phyloP scores from a whole-genome alignment of 116 monocot species.

The Papilionanthe hybrid region DNA sequence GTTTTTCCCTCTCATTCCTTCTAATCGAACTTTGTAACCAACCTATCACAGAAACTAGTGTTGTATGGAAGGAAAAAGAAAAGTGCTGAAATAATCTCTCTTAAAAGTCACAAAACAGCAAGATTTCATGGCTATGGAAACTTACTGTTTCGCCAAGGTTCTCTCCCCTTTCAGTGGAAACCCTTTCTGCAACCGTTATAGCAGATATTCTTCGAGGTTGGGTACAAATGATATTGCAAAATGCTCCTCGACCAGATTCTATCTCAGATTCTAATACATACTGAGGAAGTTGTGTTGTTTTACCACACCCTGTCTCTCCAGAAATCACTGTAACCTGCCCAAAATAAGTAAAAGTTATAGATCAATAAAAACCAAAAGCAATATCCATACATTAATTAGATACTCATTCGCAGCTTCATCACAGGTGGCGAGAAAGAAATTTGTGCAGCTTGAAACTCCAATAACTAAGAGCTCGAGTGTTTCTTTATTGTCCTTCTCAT shows the following conservation, averaged over 20 bases:
- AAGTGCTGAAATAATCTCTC: slow-evolving; percentile 10
- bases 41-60: slow-evolving; percentile 61
- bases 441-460: neutral
- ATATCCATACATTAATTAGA: slow-evolving; percentile 11
- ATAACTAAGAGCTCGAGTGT: neutral
- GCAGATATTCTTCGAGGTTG: slow-evolving; percentile 99
- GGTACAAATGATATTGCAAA: slow-evolving; percentile 96
- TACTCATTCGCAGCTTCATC: slow-evolving; percentile 3
- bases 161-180: slow-evolving; percentile 93
- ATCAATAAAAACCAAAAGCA: neutral
- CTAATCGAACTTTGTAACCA: slow-evolving; percentile 98
- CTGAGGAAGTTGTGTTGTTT: slow-evolving; percentile 98
- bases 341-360: slow-evolving; percentile 6
- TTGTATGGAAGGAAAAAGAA: slow-evolving; percentile 35
- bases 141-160: slow-evolving; percentile 90
- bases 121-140: neutral
- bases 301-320: slow-evolving; percentile 99
- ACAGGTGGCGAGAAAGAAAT: neutral
- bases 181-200: slow-evolving; percentile 94
- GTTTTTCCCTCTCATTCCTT: slow-evolving; percentile 98
- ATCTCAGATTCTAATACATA: slow-evolving; percentile 93
- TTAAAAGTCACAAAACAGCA: slow-evolving; percentile 8
- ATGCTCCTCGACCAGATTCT: slow-evolving; percentile 97
- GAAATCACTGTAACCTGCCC: slow-evolving; percentile 81
- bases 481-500: neutral